phyloP scores from a whole-genome alignment of 441 rosid species.

The Erodium chrysanthum region DNA sequence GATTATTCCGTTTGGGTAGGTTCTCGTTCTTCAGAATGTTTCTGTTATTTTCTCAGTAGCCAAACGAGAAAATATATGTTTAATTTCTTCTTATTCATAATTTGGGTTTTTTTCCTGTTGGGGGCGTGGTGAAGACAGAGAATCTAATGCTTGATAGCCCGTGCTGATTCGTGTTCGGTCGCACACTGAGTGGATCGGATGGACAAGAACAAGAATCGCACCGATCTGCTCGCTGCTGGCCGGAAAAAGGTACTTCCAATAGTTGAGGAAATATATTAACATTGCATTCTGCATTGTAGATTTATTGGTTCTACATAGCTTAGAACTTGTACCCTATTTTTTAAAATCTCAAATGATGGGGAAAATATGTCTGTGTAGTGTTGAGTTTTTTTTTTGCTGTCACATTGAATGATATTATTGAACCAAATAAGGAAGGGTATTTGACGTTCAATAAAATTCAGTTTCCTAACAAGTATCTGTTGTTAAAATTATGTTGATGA shows the following conservation, averaged over 20 bases:
- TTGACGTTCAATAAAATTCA: not conserved
- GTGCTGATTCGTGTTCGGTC: constrained; percentile 22
- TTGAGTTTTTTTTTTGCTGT: not conserved
- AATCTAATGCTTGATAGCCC: constrained; percentile 10
- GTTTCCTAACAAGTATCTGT: not conserved
- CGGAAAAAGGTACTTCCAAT: constrained; percentile 62
- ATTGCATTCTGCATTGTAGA: not conserved
- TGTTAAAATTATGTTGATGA: not conserved
- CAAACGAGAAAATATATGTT: not conserved
- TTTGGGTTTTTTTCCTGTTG: constrained; percentile 1
- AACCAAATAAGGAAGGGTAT: not conserved
- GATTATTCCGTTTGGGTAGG: constrained; percentile 2
- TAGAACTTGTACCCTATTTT: not conserved
- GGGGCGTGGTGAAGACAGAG: constrained; percentile 7
- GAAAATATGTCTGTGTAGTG: not conserved
- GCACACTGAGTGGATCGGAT: constrained; percentile 39
- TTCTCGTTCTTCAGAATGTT: not conserved
- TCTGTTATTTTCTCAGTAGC: not conserved
- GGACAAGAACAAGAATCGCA: constrained; percentile 91
- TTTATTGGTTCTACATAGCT: not conserved
- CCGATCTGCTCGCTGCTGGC: constrained; percentile 88
- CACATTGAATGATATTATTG: not conserved
- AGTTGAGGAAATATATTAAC: not conserved
- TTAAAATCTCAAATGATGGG: not conserved
- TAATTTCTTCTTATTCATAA: not conserved